Percentiles rank a stretch among this genome's conserved stretches.
phyloP scores from a whole-genome alignment of 164 flowering plant genomes.

The Magnolia sinica region DNA sequence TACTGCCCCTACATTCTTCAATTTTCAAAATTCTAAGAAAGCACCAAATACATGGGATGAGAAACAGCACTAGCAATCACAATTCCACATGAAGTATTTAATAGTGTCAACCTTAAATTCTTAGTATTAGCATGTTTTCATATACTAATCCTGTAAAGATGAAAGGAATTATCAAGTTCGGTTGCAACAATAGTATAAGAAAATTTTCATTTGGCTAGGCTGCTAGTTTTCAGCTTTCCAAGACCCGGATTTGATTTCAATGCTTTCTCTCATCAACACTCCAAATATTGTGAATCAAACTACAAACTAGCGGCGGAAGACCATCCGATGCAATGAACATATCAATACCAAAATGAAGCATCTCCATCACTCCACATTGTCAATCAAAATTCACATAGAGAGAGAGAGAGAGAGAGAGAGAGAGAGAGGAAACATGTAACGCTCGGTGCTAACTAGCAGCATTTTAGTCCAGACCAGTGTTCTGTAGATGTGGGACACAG shows the following conservation, averaged over 20 bases:
- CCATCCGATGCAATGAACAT: too few species aligned
- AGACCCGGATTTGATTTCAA: neutral
- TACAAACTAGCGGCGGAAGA: neutral
- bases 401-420: too few species aligned
- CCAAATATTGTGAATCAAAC: neutral
- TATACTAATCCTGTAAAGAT: neutral
- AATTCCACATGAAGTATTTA: neutral
- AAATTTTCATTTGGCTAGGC: neutral
- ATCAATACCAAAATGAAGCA: too few species aligned
- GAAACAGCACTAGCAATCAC: neutral
- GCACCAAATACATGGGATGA: neutral
- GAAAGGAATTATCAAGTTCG: neutral
- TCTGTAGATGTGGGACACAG: neutral
- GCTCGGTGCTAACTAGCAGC: neutral
- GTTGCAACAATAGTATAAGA: neutral
- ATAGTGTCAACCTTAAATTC: neutral
- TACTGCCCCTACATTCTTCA: neutral
- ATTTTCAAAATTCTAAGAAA: neutral
- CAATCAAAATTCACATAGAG: neutral
- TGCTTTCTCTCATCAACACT: neutral
- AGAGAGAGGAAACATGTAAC: neutral
- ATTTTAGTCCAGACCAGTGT: neutral
- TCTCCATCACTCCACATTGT: neutral
- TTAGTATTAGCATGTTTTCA: neutral
- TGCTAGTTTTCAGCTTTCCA: neutral